Percentiles rank a stretch among this genome's conserved stretches.
Conservation (phyloP, 371 early-diverging fungal genomes). For the Batkoa obscura region DNA sequence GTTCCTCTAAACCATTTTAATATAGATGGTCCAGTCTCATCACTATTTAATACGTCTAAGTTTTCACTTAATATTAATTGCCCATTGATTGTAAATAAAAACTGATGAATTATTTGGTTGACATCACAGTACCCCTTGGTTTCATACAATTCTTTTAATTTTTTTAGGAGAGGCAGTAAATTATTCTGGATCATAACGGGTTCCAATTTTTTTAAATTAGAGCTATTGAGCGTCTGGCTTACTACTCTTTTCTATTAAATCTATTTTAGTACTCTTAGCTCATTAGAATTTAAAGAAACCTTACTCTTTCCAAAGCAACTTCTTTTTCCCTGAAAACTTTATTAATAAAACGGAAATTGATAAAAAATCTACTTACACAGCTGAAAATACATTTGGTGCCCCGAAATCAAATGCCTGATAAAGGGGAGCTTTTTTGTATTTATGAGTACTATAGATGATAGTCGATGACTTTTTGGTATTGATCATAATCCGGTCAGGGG, state of each 20-base stretch:
- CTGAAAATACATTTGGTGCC: neutral
- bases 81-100: conserved; percentile 21
- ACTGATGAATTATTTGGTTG: conserved; percentile 1
- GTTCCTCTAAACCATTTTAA: conserved; percentile 9
- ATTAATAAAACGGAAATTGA: neutral
- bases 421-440: neutral
- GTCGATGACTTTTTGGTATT: neutral
- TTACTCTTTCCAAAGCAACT: no score
- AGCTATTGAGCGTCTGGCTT: no score
- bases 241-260: no score
- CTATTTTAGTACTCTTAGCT: no score
- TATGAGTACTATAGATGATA: neutral
- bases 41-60: conserved; percentile 22
- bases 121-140: no score
- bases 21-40: conserved; percentile 14
- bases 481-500: neutral
- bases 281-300: no score
- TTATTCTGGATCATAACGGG: no score
- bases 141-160: no score
- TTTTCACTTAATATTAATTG: conserved; percentile 23
- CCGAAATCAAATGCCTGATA: neutral
- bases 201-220: no score
- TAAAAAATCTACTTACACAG: neutral
- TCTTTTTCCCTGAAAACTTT: neutral
- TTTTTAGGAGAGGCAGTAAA: no score